These are phyloP conservation scores for Irpex sp. DNA, from an alignment of 1,284 basidiomycete genomes.

Conservation along the genomic window DNA sequence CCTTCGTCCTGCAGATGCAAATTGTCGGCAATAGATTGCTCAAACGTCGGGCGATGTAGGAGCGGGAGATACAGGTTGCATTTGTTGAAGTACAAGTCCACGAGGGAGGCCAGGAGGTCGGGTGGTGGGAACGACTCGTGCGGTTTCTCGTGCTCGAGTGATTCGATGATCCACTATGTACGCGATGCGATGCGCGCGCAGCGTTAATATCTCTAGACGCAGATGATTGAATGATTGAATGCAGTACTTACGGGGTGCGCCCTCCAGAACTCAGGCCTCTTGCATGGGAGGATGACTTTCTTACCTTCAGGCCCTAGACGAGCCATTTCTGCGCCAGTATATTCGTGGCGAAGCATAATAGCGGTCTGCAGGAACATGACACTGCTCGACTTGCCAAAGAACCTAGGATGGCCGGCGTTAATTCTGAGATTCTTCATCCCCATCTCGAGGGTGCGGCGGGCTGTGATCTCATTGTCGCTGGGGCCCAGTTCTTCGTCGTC, in stretches of 20 bases:
- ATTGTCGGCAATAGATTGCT: conserved; percentile 52
- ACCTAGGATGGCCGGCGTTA: conserved; percentile 35
- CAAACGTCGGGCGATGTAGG: conserved; percentile 77
- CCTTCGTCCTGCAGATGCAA: conserved; percentile 55
- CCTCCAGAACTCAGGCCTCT: conserved; percentile 25
- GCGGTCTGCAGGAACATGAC: conserved; percentile 47
- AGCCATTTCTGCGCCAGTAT: conserved; percentile 24
- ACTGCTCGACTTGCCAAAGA: conserved; percentile 52
- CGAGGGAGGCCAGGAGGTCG: conserved; percentile 58
- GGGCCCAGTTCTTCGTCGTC: conserved; percentile 32
- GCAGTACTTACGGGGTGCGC: conserved; percentile 24
- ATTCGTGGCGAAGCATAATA: conserved; percentile 47
- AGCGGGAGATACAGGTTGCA: conserved; percentile 66
- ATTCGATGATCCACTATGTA: conserved; percentile 30
- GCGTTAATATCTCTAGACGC: neutral
- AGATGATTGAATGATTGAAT: neutral
- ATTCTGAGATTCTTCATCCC: conserved; percentile 25
- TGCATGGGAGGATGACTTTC: conserved; percentile 18
- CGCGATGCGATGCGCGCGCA: neutral
- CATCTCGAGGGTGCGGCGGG: conserved; percentile 24
- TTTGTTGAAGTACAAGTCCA: conserved; percentile 67
- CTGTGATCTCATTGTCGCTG: conserved; percentile 33
- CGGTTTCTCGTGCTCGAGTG: conserved; percentile 27
- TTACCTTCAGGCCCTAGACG: conserved; percentile 13
- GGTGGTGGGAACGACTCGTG: conserved; percentile 50